These are phyloP conservation scores for Boletales sp. DNA, from an alignment of 768 basidiomycete genomes.

Conservation along the genomic window DNA sequence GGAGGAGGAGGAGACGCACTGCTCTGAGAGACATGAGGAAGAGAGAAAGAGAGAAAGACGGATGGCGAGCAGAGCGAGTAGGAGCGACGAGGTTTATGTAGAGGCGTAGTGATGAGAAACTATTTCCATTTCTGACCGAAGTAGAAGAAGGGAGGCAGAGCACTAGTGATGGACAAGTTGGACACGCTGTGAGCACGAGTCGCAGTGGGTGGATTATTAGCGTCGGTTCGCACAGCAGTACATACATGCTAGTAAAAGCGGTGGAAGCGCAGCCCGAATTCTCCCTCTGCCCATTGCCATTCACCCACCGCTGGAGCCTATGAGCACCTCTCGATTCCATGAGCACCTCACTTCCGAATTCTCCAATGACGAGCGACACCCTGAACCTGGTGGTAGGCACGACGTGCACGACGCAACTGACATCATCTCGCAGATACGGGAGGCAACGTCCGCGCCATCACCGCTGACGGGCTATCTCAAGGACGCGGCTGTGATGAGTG, in stretches of 20 bases:
- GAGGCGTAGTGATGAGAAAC: background rate
- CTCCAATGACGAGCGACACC: slow-evolving; percentile 11
- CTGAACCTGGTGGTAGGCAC: slow-evolving; percentile 6
- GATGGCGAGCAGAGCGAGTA: background rate
- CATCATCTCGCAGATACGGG: slow-evolving; percentile 38
- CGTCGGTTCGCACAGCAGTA: slow-evolving; percentile 9
- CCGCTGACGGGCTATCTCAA: slow-evolving; percentile 43
- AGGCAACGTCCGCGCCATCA: slow-evolving; percentile 43
- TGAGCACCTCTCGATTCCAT: slow-evolving; percentile 29
- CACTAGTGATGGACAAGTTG: background rate
- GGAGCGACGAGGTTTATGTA: background rate
- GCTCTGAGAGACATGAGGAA: slow-evolving; percentile 69
- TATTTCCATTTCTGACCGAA: slow-evolving; percentile 3
- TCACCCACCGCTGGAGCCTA: slow-evolving; percentile 8
- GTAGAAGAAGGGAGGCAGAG: too few relatives aligned
- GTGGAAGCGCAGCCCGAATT: slow-evolving; percentile 2
- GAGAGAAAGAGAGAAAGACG: background rate
- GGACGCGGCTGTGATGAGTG: slow-evolving; percentile 39
- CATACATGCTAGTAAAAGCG: slow-evolving; percentile 11
- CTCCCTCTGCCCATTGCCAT: slow-evolving; percentile 6
- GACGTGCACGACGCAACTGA: slow-evolving; percentile 23
- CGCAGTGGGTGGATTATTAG: background rate
- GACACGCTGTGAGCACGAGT: slow-evolving; percentile 22
- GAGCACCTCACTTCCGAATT: slow-evolving; percentile 26
- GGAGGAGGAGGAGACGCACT: slow-evolving; percentile 39